Base-by-base conservation (phyloP, 176 grass and related monocot genomes). In the Musa acuminata region DNA sequence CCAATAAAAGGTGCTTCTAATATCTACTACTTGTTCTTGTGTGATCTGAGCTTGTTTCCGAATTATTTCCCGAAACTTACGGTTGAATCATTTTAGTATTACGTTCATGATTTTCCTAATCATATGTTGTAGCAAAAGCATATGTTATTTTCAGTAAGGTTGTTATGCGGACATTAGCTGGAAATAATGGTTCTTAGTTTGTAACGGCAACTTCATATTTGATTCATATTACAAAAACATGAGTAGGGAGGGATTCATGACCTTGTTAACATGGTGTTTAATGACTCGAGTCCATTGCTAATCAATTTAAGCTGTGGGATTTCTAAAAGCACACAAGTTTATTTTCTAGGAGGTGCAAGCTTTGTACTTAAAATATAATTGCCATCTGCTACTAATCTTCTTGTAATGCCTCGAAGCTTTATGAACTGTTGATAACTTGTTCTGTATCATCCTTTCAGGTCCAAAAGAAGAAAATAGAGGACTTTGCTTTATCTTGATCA, bases 1-100 rank as follows among this genome's bases (percentile, higher is more conserved):
- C 77, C 82, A 88, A 80, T 90, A 87, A 79, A 25, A 24, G 14
- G 13, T n/a, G 16, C 57, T 60, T 20, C 8, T 20, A n/a, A n/a
- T n/a, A 43, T 43, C 29, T 13, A 58, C 16, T 60, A 53, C n/a
- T 2, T 59, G 16, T 59, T 60, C 4, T 60, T 8, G 16, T 7
- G 35, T 8, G 57, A 19, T 60, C 57, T 21, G 57, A n/a, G 14
- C 14, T 6, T 43, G 35, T 43, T n/a, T 60, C 57, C 4, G 20
- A 19, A 60, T 60, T 60, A 20, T 60, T n/a, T 8, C 19, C 57
- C 4, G 6, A 60, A n/a, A 60, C 57, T 19, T 59, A 59, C 1
- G 14, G 57, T 20, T 59, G 57, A 59, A 59, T n/a, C 2, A 2
- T 59, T 59, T 60, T 17, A 19, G 17, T 60, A n/a, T 4, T 43